Evolutionary conservation across 192 early-diverging fungal species (phyloP), one percentile per base, ranked within the genome.

Genomic region (Backusella mclennaniae): DNA sequence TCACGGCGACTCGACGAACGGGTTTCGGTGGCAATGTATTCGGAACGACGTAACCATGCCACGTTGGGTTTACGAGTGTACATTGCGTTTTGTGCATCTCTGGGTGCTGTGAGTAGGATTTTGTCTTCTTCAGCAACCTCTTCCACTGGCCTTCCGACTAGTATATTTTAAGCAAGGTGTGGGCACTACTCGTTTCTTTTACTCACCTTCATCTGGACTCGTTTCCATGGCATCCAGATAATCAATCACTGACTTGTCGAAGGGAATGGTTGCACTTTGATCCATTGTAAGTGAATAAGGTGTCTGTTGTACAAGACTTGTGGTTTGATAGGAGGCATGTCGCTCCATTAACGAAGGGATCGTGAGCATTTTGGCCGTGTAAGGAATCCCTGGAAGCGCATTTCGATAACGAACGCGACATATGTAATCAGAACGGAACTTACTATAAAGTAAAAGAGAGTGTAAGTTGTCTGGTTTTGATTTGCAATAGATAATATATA

Each of bases 381-480:
- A 88, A 0, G 87, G 87, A 21, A 86, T 69, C 1, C 81, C 52
- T 33, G 87, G 87, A 11, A 88, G 76, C 23, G 74, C 79, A 56
- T 88, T 88, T 66, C 87, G 81, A 76, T 88, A 86, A 6, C 87
- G 84, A 31, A 86, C 84, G 41, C 83, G 84, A 77, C 85, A 88
- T 1, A 79, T 74, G 39, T 70, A 79, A 23, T 79, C 78, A 15
- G 66, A 53, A 26, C 78, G 66, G 19, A 67, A 74, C 29, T 79
- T 79, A 12, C 73, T 74, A 56, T 17, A 31, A 33, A 71, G 23
- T 9, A 44, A 44, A 53, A 53, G 21, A 23, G n/a, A 26, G 8
- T 9, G 7, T 23, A 8, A 59, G 23, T 9, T 63, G 4, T 14
- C 7, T 59, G 44, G 3, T 42, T 9, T 15, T 6, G 12, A 4